Base-by-base conservation (phyloP, 257 asterid species). In the Haberlea rhodopensis region DNA sequence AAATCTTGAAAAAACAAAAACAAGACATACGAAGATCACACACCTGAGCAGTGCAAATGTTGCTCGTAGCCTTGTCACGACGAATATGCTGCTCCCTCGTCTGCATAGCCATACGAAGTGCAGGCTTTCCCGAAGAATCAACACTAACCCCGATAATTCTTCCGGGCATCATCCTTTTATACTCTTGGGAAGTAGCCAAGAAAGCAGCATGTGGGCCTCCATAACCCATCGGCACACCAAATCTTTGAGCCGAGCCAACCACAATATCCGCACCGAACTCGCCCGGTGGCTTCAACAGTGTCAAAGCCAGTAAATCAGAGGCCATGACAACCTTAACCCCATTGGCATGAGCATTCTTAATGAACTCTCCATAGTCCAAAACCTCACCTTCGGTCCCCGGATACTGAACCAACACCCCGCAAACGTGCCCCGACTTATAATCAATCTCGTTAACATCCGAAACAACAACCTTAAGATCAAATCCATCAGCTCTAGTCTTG, bases 21-120 rank as follows among this genome's bases (percentile, higher is more conserved):
- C 46, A 21, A 43, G 52, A 1, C 18, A 18, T 27, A 32, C 16
- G 31, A 66, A 15, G 66, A 7, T 53, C 65, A 51, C 11, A 58
- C 71, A 90, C 99, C 89, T 94, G 99, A 71, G 99, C 97, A 0
- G 99, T 94, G 83, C 99, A 94, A 74, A 94, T 94, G 80, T 94
- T 94, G 85, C 99, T 94, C 0, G 97, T 94, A 51, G 99, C 99
- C 86, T 94, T 94, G 67, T 94, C 99, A 73, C 99, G 74, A 4
- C 99, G 95, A 70, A 94, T 94, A 67, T 94, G 99, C 75, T 94
- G 99, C 83, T 94, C 99, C 84, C 99, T 80, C 4, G 99, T 94
- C 85, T 94, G 99, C 99, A 94, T 94, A n/a, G 99, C 99, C 99
- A 94, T 90, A 18, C 99, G 89, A 18, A 94, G 85, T 63, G 97